A percentile compares a stretch with the other conserved stretches of the same genome.
Evolutionary conservation across 192 early-diverging fungal genomes (phyloP).

Genomic region (Podila epigama): DNA sequence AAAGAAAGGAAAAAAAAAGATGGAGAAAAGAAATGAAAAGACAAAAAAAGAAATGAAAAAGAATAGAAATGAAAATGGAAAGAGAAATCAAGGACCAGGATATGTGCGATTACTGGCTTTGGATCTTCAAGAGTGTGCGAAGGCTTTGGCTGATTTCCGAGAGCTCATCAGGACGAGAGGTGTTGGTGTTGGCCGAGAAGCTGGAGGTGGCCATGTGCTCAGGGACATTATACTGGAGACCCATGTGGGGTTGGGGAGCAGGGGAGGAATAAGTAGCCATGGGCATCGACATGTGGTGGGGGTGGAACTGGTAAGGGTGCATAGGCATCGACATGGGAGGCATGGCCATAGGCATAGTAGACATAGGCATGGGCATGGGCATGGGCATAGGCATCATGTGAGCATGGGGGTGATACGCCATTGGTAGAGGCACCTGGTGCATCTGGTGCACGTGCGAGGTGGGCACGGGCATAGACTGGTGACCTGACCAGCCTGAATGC

Average conservation of each 20-base stretch:
- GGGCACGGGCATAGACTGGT: neutral
- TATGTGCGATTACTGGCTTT: slow-evolving; percentile 38
- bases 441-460: slow-evolving; percentile 18
- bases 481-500: neutral
- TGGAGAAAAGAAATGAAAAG: neutral
- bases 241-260: slow-evolving; percentile 2
- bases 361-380: too few species aligned
- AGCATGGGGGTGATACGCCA: slow-evolving; percentile 33
- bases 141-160: slow-evolving; percentile 59
- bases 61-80: neutral
- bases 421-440: too few species aligned
- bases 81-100: too few species aligned
- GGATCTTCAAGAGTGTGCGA: slow-evolving; percentile 58
- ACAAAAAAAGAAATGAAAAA: neutral
- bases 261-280: neutral
- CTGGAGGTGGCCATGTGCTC: slow-evolving; percentile 54
- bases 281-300: slow-evolving; percentile 16
- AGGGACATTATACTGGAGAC: slow-evolving; percentile 46
- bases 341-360: neutral
- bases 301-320: slow-evolving; percentile 2
- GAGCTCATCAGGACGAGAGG: slow-evolving; percentile 39
- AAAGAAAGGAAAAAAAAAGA: slow-evolving; percentile 2
- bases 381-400: neutral
- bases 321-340: slow-evolving; percentile 23
- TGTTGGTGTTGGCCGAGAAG: slow-evolving; percentile 16